Percentiles rank a stretch among this genome's conserved stretches.
Evolutionary conservation across 1,284 basidiomycete genomes (phyloP).

Genomic region (Leccinum griseonigrum): DNA sequence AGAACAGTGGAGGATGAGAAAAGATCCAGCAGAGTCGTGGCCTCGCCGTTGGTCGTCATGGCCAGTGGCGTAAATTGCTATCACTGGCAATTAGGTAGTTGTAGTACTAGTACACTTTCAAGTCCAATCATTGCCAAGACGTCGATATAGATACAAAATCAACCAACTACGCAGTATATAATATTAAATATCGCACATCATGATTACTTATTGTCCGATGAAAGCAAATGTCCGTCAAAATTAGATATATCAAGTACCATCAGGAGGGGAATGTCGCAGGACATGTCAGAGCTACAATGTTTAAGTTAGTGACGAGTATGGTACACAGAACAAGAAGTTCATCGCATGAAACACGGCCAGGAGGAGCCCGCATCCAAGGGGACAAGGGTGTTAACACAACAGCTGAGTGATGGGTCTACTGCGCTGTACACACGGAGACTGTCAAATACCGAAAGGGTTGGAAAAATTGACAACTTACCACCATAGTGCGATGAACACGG

Average conservation of each 20-base stretch:
- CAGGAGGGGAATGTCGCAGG: background rate
- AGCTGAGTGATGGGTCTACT: conserved; percentile 11
- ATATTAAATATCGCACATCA: background rate
- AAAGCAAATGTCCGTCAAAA: conserved; percentile 1
- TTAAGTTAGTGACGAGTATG: conserved; percentile 9
- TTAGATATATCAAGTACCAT: conserved; percentile 2
- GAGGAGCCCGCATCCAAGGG: background rate
- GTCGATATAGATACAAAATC: conserved; percentile 19
- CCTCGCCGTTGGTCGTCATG: conserved; percentile 27
- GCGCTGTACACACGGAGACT: conserved; percentile 11
- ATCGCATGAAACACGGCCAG: background rate
- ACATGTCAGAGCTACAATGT: conserved; percentile 19
- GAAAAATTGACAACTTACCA: conserved; percentile 38
- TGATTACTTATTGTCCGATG: background rate
- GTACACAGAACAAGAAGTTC: conserved; percentile 8
- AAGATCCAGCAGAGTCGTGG: conserved; percentile 26
- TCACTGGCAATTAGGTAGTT: background rate
- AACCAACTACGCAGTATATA: conserved; percentile 1
- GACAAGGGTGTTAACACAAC: conserved; percentile 14
- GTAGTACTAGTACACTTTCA: background rate
- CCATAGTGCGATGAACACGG: conserved; percentile 43
- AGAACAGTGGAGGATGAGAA: conserved; percentile 20
- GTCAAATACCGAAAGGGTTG: conserved; percentile 14
- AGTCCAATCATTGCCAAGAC: conserved; percentile 5
- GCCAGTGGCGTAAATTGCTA: background rate